phyloP scores from a whole-genome alignment of 2,329 filamentous ascomycete species.

The Graphiopsis chlorocephala region DNA sequence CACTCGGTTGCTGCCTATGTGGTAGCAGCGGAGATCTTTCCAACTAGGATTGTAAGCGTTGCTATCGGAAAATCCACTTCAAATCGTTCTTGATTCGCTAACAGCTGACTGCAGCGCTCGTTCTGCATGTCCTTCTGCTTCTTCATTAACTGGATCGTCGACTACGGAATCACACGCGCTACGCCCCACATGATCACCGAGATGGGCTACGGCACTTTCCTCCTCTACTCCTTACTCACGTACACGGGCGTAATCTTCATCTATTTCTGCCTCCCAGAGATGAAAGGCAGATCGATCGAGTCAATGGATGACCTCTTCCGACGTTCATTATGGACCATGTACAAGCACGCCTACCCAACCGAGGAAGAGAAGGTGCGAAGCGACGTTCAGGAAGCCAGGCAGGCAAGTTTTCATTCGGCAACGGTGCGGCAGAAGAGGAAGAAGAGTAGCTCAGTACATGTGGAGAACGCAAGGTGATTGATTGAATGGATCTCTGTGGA shows the following conservation, averaged over 20 bases:
- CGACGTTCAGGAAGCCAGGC: conserved; percentile 20
- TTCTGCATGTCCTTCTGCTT: conserved; percentile 25
- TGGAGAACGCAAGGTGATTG: neutral
- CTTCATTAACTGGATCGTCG: conserved; percentile 26
- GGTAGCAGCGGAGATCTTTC: conserved; percentile 23
- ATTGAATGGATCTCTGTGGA: neutral
- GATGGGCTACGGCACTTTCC: conserved; percentile 22
- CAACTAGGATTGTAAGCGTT: conserved; percentile 17
- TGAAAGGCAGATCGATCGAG: conserved; percentile 23
- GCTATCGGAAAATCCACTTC: neutral
- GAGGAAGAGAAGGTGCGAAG: conserved; percentile 23
- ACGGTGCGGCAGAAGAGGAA: conserved; percentile 4
- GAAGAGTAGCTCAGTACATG: neutral
- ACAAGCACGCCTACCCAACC: conserved; percentile 22
- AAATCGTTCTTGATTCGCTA: neutral
- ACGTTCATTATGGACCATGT: conserved; percentile 23
- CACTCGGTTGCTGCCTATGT: conserved; percentile 23
- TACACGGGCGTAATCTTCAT: conserved; percentile 22
- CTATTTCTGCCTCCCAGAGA: conserved; percentile 23
- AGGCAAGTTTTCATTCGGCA: conserved; percentile 14
- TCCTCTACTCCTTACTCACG: conserved; percentile 22
- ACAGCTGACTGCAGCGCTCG: conserved; percentile 3
- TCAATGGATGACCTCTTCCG: conserved; percentile 25
- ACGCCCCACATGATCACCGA: conserved; percentile 23
- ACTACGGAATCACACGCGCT: conserved; percentile 23